Base-by-base conservation (phyloP, 768 basidiomycete genomes). In the Pholiota conissans region DNA sequence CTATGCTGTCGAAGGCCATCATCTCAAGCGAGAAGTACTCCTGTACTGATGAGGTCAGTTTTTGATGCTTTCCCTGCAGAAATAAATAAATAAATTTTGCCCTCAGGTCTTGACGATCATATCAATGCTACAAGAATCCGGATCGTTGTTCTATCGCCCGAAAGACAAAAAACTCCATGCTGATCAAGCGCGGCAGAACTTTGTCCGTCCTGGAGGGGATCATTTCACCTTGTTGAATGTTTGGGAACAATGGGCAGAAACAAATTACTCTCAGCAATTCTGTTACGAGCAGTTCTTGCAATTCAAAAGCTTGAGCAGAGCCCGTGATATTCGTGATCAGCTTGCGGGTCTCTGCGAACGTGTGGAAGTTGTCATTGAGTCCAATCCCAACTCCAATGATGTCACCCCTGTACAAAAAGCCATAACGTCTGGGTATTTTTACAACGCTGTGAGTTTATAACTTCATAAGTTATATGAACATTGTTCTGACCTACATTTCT, bases 181-280 rank as follows among this genome's bases (percentile, higher is more conserved):
- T 13, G 96, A 99, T 67, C 95, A 98, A 75, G 97, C 97, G 3
- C 85, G 96, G 56, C 92, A 96, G 72, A 98, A 98, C 70, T 99
- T 99, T 69, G 87, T 95, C 57, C 93, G 93, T 49, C 79, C 91
- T 0, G 96, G 97, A 27, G 97, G 97, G 22, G 97, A 99, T 67
- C 97, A 98, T 74, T 99, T 98, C 69, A 98, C 96, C 5, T 74
- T 99, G 22, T 80, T 99, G 26, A 98, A 98, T 69, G 93, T 98
- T 11, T 98, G 95, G 90, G 95, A 98, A 70, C 95, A 98, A 68
- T 99, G 97, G 97, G 91, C 91, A 18, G 97, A 99, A 61, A 93
- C 95, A 22, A 94, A 94, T 67, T 98, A 95, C 69, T 95, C 93
- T 20, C 93, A 98, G 69, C 93, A 95, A 65, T 97, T 93, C 75